Evolutionary conservation across 2,329 filamentous ascomycete species (phyloP), one percentile per base, ranked within the genome.

Genomic region (Diplodia scrobiculata): DNA sequence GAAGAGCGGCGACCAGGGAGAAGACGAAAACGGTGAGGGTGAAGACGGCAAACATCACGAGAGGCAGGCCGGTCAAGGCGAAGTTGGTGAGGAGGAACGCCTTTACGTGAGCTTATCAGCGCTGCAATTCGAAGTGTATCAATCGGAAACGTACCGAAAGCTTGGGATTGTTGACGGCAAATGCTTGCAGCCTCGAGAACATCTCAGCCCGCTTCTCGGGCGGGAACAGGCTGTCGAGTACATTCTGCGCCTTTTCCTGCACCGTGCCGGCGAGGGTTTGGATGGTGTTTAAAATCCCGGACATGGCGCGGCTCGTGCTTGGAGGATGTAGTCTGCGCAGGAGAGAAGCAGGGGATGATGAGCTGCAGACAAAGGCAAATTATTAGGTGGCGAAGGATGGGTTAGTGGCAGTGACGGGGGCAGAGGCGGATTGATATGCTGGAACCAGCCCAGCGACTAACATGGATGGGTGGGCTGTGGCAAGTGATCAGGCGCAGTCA

Each of bases 31-130:
- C 84, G 47, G 85, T 86, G 48, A 88, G 70, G 65, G 84, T 81
- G 80, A 93, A 92, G 70, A 84, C 79, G 66, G 84, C 69, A 80
- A 95, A 94, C 68, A 92, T 78, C 48, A 87, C 76, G 67, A 93
- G 72, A 0, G 91, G 91, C 14, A 91, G 76, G 66, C 87, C 83
- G 14, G 87, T 87, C 68, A 92, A 82, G 67, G 87, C 75, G 67
- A 88, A 72, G 74, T 93, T 90, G 34, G 84, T 80, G 53, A 85
- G 77, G 66, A 92, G 74, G 75, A 95, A 91, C 67, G 87, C 86
- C 89, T 91, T 69, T 38, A 2, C 1, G 19, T 9, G 50, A 14
- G 19, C 47, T 41, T 54, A 66, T 72, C 38, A 70, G 64, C 52
- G 41, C 41, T 27, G n/a, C 55, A 21, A 19, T 19, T 55, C 25